Percentiles rank a stretch among this genome's conserved stretches.
Evolutionary conservation across 2,329 filamentous ascomycete genomes (phyloP).

Genomic region (Aureobasidium sp.): DNA sequence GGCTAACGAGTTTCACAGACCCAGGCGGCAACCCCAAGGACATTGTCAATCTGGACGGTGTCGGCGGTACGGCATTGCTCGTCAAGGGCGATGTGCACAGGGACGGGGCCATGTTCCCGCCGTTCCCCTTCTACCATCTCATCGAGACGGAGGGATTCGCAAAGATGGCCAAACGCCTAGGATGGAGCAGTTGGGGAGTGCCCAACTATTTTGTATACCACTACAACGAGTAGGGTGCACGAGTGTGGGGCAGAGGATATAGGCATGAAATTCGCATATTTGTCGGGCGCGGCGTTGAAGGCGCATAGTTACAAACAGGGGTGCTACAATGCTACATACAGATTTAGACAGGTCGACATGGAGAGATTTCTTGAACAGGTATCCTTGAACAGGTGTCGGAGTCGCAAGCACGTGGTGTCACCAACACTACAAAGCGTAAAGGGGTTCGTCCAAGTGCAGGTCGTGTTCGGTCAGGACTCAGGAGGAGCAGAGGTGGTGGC

Average conservation of each 20-base stretch:
- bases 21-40: slow-evolving; percentile 22
- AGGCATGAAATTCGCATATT: background rate
- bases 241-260: background rate
- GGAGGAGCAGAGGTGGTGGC: background rate
- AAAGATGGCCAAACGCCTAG: slow-evolving; percentile 86
- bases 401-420: background rate
- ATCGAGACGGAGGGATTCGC: slow-evolving; percentile 98
- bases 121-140: slow-evolving; percentile 91
- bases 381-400: background rate
- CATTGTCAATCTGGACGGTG: slow-evolving; percentile 68
- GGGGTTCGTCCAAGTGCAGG: background rate
- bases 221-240: slow-evolving; percentile 62
- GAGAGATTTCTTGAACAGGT: too few species aligned
- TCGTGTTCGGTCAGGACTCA: slow-evolving; percentile 7
- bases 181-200: slow-evolving; percentile 77
- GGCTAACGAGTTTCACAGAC: slow-evolving; percentile 11
- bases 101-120: slow-evolving; percentile 96
- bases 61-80: slow-evolving; percentile 83
- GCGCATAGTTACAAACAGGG: background rate
- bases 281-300: slow-evolving; percentile 11
- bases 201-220: slow-evolving; percentile 97
- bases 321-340: slow-evolving; percentile 5
- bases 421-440: background rate
- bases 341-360: slow-evolving; percentile 1
- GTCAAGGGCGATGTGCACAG: slow-evolving; percentile 96